phyloP scores from a whole-genome alignment of 768 basidiomycete species.

The Russula dissimulans region DNA sequence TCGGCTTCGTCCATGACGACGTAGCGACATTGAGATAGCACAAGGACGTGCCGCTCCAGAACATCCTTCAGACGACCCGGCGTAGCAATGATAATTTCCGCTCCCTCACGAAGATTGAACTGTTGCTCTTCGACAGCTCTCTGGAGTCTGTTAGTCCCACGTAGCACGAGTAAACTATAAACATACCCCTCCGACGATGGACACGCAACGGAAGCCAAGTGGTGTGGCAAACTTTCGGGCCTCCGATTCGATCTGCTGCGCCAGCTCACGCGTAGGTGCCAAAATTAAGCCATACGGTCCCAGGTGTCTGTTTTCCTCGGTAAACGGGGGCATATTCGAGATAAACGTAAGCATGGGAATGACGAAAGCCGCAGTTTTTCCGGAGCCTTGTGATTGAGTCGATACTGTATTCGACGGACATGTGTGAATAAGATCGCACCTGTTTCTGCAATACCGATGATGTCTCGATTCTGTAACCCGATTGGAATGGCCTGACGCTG shows the following conservation, averaged over 20 bases:
- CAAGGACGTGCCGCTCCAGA: constrained; percentile 90
- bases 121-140: constrained; percentile 96
- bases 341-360: constrained; percentile 98
- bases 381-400: constrained; percentile 57
- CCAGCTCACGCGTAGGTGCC: constrained; percentile 96
- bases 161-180: constrained; percentile 5
- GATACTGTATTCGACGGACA: neutral
- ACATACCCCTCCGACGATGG: constrained; percentile 93
- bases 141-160: constrained; percentile 29
- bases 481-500: constrained; percentile 99
- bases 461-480: constrained; percentile 89
- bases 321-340: constrained; percentile 70
- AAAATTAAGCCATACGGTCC: constrained; percentile 91
- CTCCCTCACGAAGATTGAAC: constrained; percentile 95
- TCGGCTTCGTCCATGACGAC: constrained; percentile 99
- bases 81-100: constrained; percentile 97
- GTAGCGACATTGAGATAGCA: constrained; percentile 94
- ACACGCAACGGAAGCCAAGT: constrained; percentile 88
- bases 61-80: constrained; percentile 98
- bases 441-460: constrained; percentile 98
- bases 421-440: constrained; percentile 40
- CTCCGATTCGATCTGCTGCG: constrained; percentile 94
- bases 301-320: constrained; percentile 87
- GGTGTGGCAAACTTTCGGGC: constrained; percentile 86
- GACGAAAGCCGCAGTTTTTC: constrained; percentile 97